These are phyloP conservation scores for Termitomyces sp. DNA, from an alignment of 768 basidiomycete species.

Conservation along the genomic window DNA sequence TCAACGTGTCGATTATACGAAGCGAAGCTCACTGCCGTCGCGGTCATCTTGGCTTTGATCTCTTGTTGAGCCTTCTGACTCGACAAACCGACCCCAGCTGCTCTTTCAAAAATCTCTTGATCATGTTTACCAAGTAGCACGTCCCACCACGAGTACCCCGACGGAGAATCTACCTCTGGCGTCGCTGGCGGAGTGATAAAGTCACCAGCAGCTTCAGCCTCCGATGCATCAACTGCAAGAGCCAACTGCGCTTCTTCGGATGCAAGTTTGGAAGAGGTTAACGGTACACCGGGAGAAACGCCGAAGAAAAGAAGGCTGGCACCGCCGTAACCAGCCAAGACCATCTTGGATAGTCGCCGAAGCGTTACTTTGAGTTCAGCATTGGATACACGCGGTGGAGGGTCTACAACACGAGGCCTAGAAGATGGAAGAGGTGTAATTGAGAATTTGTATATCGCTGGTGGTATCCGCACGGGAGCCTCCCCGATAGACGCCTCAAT, in stretches of 20 bases:
- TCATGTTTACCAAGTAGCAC: slow-evolving; percentile 78
- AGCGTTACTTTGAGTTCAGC: slow-evolving; percentile 64
- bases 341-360: slow-evolving; percentile 79
- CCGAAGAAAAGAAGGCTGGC: slow-evolving; percentile 82
- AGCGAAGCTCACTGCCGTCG: slow-evolving; percentile 42
- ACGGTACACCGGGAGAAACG: slow-evolving; percentile 40
- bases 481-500: slow-evolving; percentile 83
- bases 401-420: slow-evolving; percentile 5
- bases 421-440: slow-evolving; percentile 10
- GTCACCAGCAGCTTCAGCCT: slow-evolving; percentile 58
- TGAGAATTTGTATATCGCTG: slow-evolving; percentile 24
- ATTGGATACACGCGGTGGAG: slow-evolving; percentile 28
- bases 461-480: slow-evolving; percentile 31
- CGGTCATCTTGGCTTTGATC: slow-evolving; percentile 42
- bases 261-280: slow-evolving; percentile 36
- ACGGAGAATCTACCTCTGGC: slow-evolving; percentile 17
- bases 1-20: neutral
- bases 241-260: slow-evolving; percentile 63
- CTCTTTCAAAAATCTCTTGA: slow-evolving; percentile 76
- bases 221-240: slow-evolving; percentile 66
- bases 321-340: slow-evolving; percentile 82
- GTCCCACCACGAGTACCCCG: slow-evolving; percentile 78
- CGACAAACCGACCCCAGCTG: slow-evolving; percentile 33
- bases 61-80: slow-evolving; percentile 28
- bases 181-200: slow-evolving; percentile 20